Percentiles rank a stretch among this genome's conserved stretches.
These are phyloP conservation scores for Colletotrichum tropicale DNA, from an alignment of 2,329 filamentous ascomycete genomes.

Conservation along the genomic window DNA sequence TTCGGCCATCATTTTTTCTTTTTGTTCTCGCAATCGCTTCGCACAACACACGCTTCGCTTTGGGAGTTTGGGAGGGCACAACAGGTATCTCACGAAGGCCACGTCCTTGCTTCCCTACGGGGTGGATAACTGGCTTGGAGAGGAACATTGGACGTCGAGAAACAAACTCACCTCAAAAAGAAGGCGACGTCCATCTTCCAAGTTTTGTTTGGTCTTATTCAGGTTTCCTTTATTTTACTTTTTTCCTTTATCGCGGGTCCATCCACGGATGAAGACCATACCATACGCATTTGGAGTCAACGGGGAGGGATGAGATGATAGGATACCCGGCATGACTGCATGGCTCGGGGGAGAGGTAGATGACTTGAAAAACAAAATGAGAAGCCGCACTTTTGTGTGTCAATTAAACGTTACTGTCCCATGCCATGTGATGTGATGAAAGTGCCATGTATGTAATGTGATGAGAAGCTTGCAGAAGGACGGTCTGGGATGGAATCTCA, in stretches of 20 bases:
- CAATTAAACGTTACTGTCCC: background rate
- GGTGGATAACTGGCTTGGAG: background rate
- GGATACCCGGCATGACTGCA: constrained; percentile 14
- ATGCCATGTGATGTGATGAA: background rate
- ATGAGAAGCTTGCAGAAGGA: background rate
- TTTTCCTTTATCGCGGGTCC: background rate
- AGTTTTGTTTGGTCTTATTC: background rate
- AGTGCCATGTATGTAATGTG: background rate
- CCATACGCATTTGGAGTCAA: constrained; percentile 13
- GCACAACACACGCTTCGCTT: background rate
- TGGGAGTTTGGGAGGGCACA: constrained; percentile 7
- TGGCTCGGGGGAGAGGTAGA: constrained; percentile 7
- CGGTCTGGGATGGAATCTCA: background rate
- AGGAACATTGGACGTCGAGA: background rate
- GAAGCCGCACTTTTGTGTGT: constrained; percentile 4
- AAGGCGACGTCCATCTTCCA: background rate
- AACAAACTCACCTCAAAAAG: background rate
- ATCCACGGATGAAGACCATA: constrained; percentile 14
- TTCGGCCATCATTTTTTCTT: constrained; percentile 6
- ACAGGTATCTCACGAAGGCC: background rate
- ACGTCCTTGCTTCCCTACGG: background rate
- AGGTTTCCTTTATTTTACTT: background rate
- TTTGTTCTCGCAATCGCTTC: constrained; percentile 1
- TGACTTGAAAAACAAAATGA: constrained; percentile 3
- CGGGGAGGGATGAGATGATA: constrained; percentile 1